These are phyloP conservation scores for Lachancea kluyveri DNA, from an alignment of 805 yeast genomes.

Conservation along the genomic window DNA sequence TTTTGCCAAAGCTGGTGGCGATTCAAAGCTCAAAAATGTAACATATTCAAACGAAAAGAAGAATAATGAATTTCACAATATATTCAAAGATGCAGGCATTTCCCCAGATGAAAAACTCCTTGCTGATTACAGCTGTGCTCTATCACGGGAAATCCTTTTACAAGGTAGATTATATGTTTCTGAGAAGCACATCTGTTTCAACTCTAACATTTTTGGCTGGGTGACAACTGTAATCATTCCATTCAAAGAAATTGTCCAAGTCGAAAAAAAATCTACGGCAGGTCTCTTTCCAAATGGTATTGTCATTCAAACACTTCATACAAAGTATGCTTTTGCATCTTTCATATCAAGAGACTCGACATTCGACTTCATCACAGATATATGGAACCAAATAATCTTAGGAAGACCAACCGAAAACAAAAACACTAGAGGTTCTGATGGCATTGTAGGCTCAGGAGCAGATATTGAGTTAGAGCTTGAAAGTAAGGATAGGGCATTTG, in stretches of 20 bases:
- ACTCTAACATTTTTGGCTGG: conserved; percentile 63
- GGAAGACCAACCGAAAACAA: conserved; percentile 3
- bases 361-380: conserved; percentile 45
- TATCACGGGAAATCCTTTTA: conserved; percentile 55
- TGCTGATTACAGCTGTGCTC: conserved; percentile 60
- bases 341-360: conserved; percentile 53
- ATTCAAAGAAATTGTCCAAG: conserved; percentile 52
- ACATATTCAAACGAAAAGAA: conserved; percentile 42
- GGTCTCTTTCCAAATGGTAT: conserved; percentile 68
- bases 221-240: conserved; percentile 55
- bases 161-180: conserved; percentile 63
- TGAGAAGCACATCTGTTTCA: conserved; percentile 51
- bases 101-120: conserved; percentile 47
- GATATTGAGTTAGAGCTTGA: conserved; percentile 5
- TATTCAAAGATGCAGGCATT: conserved; percentile 43
- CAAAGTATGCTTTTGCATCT: conserved; percentile 58
- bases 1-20: conserved; percentile 3
- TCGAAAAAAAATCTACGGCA: conserved; percentile 61
- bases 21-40: conserved; percentile 18
- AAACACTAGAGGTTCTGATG: conserved; percentile 5
- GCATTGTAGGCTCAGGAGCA: conserved; percentile 1
- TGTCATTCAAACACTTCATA: conserved; percentile 55
- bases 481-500: conserved; percentile 1
- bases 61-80: conserved; percentile 54
- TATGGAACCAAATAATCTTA: conserved; percentile 48